A percentile compares a stretch with the other conserved stretches of the same genome.
These are phyloP conservation scores for Flaveria sonorensis DNA, from an alignment of 129 eudicot genomes.

Conservation along the genomic window DNA sequence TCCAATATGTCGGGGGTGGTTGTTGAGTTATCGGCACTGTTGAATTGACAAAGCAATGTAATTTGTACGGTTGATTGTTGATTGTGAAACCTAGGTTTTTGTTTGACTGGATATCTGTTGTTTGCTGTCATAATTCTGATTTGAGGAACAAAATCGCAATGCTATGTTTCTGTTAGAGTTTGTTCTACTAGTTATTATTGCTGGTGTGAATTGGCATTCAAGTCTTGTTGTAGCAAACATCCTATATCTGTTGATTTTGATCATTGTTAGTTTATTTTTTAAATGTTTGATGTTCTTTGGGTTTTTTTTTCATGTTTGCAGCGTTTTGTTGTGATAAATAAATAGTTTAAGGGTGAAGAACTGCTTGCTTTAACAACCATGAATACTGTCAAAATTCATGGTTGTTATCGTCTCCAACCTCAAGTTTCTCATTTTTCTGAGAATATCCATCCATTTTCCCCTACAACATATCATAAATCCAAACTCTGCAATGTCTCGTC, in stretches of 20 bases:
- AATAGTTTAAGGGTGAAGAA: not conserved
- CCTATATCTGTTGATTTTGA: not conserved
- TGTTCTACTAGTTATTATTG: not conserved
- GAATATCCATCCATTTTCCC: slow-evolving; percentile 15
- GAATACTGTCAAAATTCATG: slow-evolving; percentile 42
- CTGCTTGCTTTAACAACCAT: slow-evolving; percentile 42
- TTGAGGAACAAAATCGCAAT: not conserved
- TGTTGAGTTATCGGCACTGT: not conserved
- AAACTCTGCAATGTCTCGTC: slow-evolving; percentile 16
- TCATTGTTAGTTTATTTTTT: not conserved
- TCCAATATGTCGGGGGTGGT: not conserved
- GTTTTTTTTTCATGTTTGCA: slow-evolving; percentile 12
- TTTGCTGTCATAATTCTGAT: not conserved
- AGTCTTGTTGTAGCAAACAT: too few relatives aligned
- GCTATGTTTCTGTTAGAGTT: not conserved
- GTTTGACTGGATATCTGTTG: not conserved
- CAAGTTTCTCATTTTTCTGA: slow-evolving; percentile 18
- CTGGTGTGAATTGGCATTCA: not conserved
- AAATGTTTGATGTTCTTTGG: too few relatives aligned
- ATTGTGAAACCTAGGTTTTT: slow-evolving; percentile 7
- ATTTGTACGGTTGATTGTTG: not conserved
- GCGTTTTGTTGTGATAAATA: slow-evolving; percentile 1
- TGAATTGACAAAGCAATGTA: not conserved
- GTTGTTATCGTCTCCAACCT: slow-evolving; percentile 34
- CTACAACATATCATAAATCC: slow-evolving; percentile 20